Percentiles rank a stretch among this genome's conserved stretches.
phyloP scores from a whole-genome alignment of 2,329 filamentous ascomycete genomes.

The Alternaria longipes region DNA sequence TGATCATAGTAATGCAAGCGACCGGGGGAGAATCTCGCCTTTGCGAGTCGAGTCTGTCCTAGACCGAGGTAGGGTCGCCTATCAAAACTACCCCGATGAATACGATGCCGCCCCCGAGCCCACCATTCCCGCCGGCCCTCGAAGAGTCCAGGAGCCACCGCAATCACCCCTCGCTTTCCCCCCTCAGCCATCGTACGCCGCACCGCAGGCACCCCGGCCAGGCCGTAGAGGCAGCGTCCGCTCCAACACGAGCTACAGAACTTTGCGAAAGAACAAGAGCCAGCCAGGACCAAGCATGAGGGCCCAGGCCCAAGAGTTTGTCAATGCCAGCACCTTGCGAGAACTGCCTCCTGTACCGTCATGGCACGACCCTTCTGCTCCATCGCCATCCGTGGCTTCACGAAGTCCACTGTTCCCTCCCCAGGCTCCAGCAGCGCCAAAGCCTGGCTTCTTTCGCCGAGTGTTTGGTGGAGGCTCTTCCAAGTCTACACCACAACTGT shows the following conservation, averaged over 20 bases:
- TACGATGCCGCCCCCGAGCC: conserved; percentile 88
- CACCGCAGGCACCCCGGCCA: conserved; percentile 53
- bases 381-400: conserved; percentile 63
- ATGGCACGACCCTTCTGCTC: conserved; percentile 60
- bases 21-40: conserved; percentile 31
- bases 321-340: conserved; percentile 56
- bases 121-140: conserved; percentile 81
- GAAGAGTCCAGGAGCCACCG: conserved; percentile 59
- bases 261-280: conserved; percentile 55
- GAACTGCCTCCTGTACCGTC: conserved; percentile 56
- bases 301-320: conserved; percentile 59
- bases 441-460: conserved; percentile 89
- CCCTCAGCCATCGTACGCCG: conserved; percentile 50
- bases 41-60: conserved; percentile 56
- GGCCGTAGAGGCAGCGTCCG: conserved; percentile 68
- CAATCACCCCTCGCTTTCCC: conserved; percentile 53
- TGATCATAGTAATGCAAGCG: conserved; percentile 61
- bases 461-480: conserved; percentile 78
- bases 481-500: conserved; percentile 57
- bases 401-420: conserved; percentile 57
- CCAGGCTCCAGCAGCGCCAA: conserved; percentile 62
- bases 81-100: conserved; percentile 62
- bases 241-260: conserved; percentile 62
- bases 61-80: conserved; percentile 55
- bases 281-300: conserved; percentile 54